A percentile compares a stretch with the other conserved stretches of the same genome.
phyloP scores from a whole-genome alignment of 2,329 filamentous ascomycete genomes.

The Nemania serpens region DNA sequence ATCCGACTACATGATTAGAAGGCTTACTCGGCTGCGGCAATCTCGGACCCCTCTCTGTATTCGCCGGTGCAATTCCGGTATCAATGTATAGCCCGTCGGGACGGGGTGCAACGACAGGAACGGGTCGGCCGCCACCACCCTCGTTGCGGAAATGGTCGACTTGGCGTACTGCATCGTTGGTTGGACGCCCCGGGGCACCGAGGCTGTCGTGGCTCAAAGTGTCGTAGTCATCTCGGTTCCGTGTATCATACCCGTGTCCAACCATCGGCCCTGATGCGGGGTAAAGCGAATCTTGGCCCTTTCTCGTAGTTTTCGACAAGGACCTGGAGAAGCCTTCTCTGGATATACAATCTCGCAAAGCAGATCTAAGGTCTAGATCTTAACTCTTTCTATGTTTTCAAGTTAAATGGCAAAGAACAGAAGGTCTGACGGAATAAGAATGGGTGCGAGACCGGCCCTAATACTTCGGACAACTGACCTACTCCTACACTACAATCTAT shows the following conservation, averaged over 20 bases:
- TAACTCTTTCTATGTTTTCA: no score
- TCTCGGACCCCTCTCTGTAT: background rate
- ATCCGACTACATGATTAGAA: conserved; percentile 33
- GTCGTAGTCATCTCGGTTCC: conserved; percentile 27
- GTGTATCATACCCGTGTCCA: conserved; percentile 14
- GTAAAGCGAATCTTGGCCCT: conserved; percentile 1
- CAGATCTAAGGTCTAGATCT: no score
- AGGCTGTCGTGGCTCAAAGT: conserved; percentile 28
- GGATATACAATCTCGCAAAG: no score
- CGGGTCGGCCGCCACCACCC: conserved; percentile 15
- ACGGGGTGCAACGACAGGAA: conserved; percentile 18
- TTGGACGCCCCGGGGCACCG: conserved; percentile 25
- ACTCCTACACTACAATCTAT: no score
- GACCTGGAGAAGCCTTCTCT: no score
- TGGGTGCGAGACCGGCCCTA: no score
- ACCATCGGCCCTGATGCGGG: conserved; percentile 29
- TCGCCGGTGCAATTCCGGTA: conserved; percentile 6
- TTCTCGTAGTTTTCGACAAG: no score
- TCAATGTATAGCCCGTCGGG: conserved; percentile 22
- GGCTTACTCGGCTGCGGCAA: conserved; percentile 13
- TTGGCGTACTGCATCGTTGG: conserved; percentile 1
- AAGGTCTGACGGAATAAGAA: no score
- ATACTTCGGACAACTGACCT: no score
- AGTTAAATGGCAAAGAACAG: no score
- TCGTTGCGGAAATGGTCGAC: conserved; percentile 18